Percentiles rank a stretch among this genome's conserved stretches.
phyloP scores from a whole-genome alignment of 2,329 filamentous ascomycete genomes.

The Aspergillus texensis region DNA sequence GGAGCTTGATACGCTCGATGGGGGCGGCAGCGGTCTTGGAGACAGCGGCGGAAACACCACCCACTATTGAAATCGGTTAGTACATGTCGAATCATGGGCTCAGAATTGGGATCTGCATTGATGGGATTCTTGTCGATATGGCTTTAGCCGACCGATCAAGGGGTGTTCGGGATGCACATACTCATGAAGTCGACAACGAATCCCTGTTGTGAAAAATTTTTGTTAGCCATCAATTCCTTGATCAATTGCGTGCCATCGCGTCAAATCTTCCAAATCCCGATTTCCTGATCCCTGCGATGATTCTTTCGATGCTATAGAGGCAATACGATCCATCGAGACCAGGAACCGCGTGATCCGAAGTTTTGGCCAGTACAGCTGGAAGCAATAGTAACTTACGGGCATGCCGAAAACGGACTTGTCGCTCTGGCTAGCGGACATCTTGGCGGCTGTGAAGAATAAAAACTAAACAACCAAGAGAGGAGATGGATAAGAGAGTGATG shows the following conservation, averaged over 20 bases:
- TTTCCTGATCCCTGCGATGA: neutral
- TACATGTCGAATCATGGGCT: conserved; percentile 15
- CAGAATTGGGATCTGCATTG: neutral
- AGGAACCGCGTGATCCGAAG: conserved; percentile 13
- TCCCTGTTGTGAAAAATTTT: conserved; percentile 58
- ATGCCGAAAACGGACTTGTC: conserved; percentile 60
- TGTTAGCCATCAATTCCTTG: conserved; percentile 30
- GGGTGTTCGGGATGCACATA: conserved; percentile 61
- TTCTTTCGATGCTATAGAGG: neutral
- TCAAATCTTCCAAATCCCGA: neutral
- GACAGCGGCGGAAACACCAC: conserved; percentile 99
- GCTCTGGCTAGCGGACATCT: conserved; percentile 51
- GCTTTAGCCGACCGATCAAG: conserved; percentile 9
- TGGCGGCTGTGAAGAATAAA: conserved; percentile 46
- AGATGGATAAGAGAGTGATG: conserved; percentile 32
- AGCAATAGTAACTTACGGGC: conserved; percentile 45
- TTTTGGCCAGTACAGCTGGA: conserved; percentile 13
- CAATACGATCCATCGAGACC: neutral
- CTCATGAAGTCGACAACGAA: conserved; percentile 99
- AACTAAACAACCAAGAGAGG: conserved; percentile 44
- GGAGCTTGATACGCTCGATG: conserved; percentile 99
- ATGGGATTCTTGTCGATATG: conserved; percentile 12
- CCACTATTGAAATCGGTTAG: conserved; percentile 69
- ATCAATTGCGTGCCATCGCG: conserved; percentile 5
- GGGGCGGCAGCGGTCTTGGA: conserved; percentile 99